Percentiles rank a stretch among this genome's conserved stretches.
Conservation (phyloP, 2,329 filamentous ascomycete genomes). For the Pseudogymnoascus sp. region DNA sequence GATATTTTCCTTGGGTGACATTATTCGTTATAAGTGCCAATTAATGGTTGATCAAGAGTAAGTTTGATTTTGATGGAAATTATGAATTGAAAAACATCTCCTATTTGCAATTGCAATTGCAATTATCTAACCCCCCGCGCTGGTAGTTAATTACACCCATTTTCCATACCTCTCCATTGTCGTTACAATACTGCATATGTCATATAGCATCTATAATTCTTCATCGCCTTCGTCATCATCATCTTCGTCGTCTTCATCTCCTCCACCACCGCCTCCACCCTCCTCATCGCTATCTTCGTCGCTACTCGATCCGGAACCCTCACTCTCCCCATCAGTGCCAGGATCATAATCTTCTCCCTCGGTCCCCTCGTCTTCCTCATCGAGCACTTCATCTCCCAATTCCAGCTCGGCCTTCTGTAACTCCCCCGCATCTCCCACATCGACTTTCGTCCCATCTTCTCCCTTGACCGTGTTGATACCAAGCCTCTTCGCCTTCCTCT, state of each 20-base stretch:
- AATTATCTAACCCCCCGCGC: not conserved
- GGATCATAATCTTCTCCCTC: conserved; percentile 63
- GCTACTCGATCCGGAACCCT: conserved; percentile 46
- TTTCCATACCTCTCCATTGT: not conserved
- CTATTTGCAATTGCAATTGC: not conserved
- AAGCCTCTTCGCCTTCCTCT: conserved; percentile 57
- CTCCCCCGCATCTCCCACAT: conserved; percentile 33
- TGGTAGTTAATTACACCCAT: not conserved
- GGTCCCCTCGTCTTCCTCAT: conserved; percentile 58
- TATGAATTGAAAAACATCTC: not conserved
- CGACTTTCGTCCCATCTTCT: conserved; percentile 35
- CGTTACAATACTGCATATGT: conserved; percentile 7
- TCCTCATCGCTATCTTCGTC: conserved; percentile 20
- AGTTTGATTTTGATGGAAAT: not conserved
- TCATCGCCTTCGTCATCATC: conserved; percentile 26
- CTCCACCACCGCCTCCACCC: conserved; percentile 36
- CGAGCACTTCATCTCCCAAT: conserved; percentile 38
- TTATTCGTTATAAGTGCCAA: not conserved
- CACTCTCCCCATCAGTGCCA: conserved; percentile 46
- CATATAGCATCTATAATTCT: conserved; percentile 17
- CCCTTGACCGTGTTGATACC: conserved; percentile 48
- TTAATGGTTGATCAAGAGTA: not conserved
- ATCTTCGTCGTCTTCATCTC: conserved; percentile 39
- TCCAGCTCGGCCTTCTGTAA: conserved; percentile 29
- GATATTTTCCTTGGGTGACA: not conserved